Evolutionary conservation across 441 rosid genomes (phyloP), one percentile per base, ranked within the genome.

Genomic region (Corymbia calophylla): DNA sequence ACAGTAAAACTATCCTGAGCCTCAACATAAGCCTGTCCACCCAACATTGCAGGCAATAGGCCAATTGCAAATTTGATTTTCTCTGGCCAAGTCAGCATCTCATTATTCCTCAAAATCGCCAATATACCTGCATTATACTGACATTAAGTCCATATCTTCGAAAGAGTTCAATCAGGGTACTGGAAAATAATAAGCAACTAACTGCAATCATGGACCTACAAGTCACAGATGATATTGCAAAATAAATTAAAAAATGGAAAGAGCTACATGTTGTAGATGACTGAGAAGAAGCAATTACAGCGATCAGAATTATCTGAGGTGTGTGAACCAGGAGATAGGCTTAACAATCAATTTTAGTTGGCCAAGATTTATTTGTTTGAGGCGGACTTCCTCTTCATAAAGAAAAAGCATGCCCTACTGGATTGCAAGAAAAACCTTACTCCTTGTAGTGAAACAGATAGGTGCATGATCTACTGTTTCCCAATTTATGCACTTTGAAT

Each of bases 21-120:
- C 92, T 97, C 97, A 85, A 97, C 99, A 93, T 97, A 97, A 87
- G 98, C 91, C 91, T 97, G 99, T 86, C 99, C 99, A 53, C 99
- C 99, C 48, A 95, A 84, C 90, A 97, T 97, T 87, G 99, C 99
- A 51, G 99, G 99, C 66, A 97, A 93, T 86, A 97, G 98, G 87
- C 99, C 99, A 88, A 97, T 96, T 39, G 99, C 99, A 94, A 97
- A 97, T 92, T 96, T 97, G 85, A 95, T 94, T 91, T 97, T 97
- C 93, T 97, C 99, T 17, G 98, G 97, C 99, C 99, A 97, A 58
- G 98, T 96, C 90, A 97, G 93, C 99, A 97, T 97, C 92, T 96
- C 98, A 87, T 96, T 97, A 90, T 97, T 97, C 93, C 91, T 94
- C 89, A 97, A 93, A 88, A 97, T 97, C 87, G 99, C 99, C 95